These are phyloP conservation scores for Picea sitchensis DNA, from an alignment of 75 land plant genomes.

Conservation along the genomic window DNA sequence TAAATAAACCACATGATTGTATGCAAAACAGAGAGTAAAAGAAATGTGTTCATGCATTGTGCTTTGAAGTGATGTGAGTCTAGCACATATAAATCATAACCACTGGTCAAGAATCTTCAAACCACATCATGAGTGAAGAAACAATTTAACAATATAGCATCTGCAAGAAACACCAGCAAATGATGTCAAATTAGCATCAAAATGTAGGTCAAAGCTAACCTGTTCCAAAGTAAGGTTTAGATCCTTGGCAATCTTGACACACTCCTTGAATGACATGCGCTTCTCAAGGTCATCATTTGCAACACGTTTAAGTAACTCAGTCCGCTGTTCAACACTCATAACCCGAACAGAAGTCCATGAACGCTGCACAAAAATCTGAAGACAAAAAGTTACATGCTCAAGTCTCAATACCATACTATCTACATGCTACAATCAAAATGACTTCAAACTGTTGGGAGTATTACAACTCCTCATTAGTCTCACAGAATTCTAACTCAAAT, in stretches of 20 bases:
- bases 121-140: neutral
- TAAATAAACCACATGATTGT: neutral
- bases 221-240: constrained; percentile 82
- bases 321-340: constrained; percentile 85
- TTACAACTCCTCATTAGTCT: neutral
- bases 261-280: constrained; percentile 61
- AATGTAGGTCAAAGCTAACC: constrained; percentile 32
- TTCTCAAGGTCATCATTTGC: constrained; percentile 36
- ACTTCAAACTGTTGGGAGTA: neutral
- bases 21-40: too few species aligned
- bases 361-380: constrained; percentile 68
- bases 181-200: neutral
- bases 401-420: constrained; percentile 2
- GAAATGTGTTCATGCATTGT: neutral
- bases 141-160: neutral
- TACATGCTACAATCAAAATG: neutral
- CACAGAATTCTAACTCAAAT: neutral
- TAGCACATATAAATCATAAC: neutral
- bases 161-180: neutral
- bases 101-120: neutral
- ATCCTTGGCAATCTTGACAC: constrained; percentile 78
- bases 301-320: constrained; percentile 69
- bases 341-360: constrained; percentile 85
- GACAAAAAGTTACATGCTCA: neutral
- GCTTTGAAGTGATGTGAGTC: neutral